These are phyloP conservation scores for Lepidium sativum DNA, from an alignment of 345 rosid genomes.

Conservation along the genomic window DNA sequence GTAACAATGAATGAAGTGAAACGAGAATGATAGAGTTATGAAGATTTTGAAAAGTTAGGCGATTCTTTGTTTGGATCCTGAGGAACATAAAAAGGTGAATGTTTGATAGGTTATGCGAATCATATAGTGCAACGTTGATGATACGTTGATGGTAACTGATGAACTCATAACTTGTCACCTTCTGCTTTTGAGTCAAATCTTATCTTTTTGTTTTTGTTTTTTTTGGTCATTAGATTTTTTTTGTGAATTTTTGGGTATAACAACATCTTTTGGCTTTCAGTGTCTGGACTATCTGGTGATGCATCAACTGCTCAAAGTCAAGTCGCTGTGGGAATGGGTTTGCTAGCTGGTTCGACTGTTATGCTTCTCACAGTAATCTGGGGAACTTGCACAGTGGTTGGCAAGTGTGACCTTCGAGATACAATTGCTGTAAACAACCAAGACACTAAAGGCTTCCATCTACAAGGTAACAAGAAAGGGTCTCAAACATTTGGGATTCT, in stretches of 20 bases:
- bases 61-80: not conserved
- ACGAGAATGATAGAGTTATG: no score
- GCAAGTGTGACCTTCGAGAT: conserved; percentile 62
- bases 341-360: conserved; percentile 84
- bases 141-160: not conserved
- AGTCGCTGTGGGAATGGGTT: conserved; percentile 89
- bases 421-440: conserved; percentile 44
- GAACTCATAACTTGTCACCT: not conserved
- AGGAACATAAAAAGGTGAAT: conserved; percentile 3
- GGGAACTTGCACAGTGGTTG: conserved; percentile 73
- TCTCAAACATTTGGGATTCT: not conserved
- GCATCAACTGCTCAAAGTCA: conserved; percentile 64
- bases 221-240: not conserved
- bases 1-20: no score
- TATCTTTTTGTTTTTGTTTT: not conserved
- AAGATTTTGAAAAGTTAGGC: no score
- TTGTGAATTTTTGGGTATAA: not conserved
- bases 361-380: conserved; percentile 78
- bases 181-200: not conserved
- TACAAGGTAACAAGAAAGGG: conserved; percentile 36
- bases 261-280: conserved; percentile 25
- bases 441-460: conserved; percentile 40
- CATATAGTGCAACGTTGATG: not conserved
- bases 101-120: conserved; percentile 3
- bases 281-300: conserved; percentile 81